phyloP scores from a whole-genome alignment of 177 flowering plant species.

The Telopea speciosissima region DNA sequence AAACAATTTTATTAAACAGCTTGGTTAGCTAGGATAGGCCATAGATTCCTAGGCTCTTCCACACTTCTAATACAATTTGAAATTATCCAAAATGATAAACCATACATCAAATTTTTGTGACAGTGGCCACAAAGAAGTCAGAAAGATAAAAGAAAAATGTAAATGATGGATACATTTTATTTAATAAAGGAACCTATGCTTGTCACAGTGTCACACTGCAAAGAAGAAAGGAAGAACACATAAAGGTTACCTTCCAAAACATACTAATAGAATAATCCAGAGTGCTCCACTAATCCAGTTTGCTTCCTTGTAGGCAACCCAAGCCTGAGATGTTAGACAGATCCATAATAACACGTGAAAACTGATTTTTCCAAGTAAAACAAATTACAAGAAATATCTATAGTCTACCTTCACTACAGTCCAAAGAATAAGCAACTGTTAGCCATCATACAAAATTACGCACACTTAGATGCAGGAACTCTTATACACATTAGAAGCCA shows the following conservation, averaged over 20 bases:
- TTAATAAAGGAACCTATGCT: background rate
- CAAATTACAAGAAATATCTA: background rate
- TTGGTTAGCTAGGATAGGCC: too few relatives aligned
- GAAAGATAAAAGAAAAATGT: too few relatives aligned
- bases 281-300: constrained; percentile 33
- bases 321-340: constrained; percentile 34
- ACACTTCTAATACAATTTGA: too few relatives aligned
- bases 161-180: too few relatives aligned
- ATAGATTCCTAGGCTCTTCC: too few relatives aligned
- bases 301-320: constrained; percentile 60
- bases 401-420: background rate
- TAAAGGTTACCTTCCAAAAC: constrained; percentile 55
- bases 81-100: too few relatives aligned
- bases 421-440: background rate
- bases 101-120: too few relatives aligned
- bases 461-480: too few relatives aligned
- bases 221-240: background rate
- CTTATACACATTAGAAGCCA: too few relatives aligned
- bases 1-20: too few relatives aligned
- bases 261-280: constrained; percentile 48
- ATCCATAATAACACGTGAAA: background rate
- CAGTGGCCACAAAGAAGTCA: too few relatives aligned
- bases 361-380: background rate
- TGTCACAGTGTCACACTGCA: background rate
- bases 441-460: too few relatives aligned